These are phyloP conservation scores for Papiliotrema laurentii DNA, from an alignment of 1,284 basidiomycete genomes.

Conservation along the genomic window DNA sequence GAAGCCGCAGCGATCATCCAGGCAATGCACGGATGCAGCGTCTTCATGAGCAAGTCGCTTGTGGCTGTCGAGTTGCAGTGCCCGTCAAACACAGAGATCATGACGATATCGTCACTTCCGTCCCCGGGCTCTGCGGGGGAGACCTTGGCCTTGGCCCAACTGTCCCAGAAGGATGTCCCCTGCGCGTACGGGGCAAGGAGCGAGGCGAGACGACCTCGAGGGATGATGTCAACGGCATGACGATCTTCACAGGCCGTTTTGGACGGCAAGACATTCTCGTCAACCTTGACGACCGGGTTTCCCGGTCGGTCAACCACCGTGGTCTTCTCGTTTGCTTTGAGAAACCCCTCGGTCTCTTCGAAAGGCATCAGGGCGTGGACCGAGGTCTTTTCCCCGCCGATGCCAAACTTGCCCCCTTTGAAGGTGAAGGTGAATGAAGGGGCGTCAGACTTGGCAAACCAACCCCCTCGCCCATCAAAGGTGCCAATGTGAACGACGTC, in stretches of 20 bases:
- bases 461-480: not conserved
- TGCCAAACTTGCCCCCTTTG: not conserved
- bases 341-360: not conserved
- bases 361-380: not conserved
- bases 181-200: not conserved
- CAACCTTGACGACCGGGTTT: conserved; percentile 3
- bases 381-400: not conserved
- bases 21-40: conserved; percentile 76
- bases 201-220: not conserved
- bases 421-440: not conserved
- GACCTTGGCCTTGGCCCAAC: not conserved
- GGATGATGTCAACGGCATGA: not conserved
- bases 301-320: not conserved
- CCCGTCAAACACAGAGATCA: conserved; percentile 85
- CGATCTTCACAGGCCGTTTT: conserved; percentile 1
- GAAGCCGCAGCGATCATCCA: conserved; percentile 57
- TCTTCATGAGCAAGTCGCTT: conserved; percentile 67
- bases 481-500: not conserved
- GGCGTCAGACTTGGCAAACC: not conserved
- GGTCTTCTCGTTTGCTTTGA: not conserved
- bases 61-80: conserved; percentile 78
- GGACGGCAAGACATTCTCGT: conserved; percentile 5
- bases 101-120: conserved; percentile 56
- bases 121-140: not conserved
- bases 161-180: not conserved